These are phyloP conservation scores for Helotiales sp. DNA, from an alignment of 2,329 filamentous ascomycete species.

Conservation along the genomic window DNA sequence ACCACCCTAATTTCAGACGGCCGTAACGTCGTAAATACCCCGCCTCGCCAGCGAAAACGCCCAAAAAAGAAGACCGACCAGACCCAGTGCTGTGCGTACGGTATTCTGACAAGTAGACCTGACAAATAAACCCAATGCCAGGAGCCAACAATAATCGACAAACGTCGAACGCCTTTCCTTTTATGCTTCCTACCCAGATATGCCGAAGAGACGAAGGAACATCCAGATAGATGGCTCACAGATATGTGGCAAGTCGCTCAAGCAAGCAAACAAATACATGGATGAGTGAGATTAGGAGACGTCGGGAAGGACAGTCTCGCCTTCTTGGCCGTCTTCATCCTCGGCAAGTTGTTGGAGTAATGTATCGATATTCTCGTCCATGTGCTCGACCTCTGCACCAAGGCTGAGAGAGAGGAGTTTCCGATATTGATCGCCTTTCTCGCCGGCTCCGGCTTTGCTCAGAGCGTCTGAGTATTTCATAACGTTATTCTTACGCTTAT, in stretches of 20 bases:
- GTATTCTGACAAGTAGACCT: background rate
- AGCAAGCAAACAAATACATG: background rate
- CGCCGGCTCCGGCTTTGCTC: slow-evolving; percentile 70
- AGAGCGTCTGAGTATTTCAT: slow-evolving; percentile 71
- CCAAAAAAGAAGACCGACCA: background rate
- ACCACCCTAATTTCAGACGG: background rate
- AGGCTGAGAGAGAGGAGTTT: slow-evolving; percentile 31
- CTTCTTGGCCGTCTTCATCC: slow-evolving; percentile 23
- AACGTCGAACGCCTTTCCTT: background rate
- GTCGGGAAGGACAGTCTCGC: slow-evolving; percentile 17
- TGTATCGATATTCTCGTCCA: slow-evolving; percentile 39
- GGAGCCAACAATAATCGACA: background rate
- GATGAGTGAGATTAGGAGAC: background rate
- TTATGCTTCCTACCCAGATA: slow-evolving; percentile 5
- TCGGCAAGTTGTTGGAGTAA: slow-evolving; percentile 38
- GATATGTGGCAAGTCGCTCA: background rate
- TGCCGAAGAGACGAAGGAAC: background rate
- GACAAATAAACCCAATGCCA: background rate
- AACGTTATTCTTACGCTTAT: slow-evolving; percentile 57
- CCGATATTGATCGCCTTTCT: slow-evolving; percentile 76
- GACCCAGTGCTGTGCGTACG: background rate
- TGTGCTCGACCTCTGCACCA: slow-evolving; percentile 55
- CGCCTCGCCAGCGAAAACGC: slow-evolving; percentile 3
- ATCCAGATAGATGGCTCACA: slow-evolving; percentile 2
- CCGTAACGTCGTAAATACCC: background rate